Conservation (phyloP, 257 asterid genomes). For the Petrea volubilis region DNA sequence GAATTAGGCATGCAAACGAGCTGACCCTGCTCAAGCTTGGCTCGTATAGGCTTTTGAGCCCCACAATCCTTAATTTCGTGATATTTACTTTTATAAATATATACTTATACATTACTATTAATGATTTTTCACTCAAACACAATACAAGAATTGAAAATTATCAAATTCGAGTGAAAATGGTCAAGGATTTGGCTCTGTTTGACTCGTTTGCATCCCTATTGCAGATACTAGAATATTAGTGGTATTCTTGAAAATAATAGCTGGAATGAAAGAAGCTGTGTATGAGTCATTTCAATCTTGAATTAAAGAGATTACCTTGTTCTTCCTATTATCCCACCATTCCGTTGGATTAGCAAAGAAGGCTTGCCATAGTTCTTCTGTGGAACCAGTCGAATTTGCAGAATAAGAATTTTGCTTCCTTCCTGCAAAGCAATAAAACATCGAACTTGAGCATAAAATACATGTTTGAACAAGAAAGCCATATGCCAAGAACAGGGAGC, state of each 20-base stretch:
- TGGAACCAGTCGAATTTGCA: conserved; percentile 64
- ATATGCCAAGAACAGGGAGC: background rate
- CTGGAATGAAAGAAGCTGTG: background rate
- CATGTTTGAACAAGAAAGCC: conserved; percentile 5
- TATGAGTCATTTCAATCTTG: background rate
- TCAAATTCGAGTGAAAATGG: no score
- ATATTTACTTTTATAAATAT: no score
- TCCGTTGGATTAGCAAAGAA: conserved; percentile 88
- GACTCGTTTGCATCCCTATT: no score
- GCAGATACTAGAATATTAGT: background rate
- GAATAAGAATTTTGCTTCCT: conserved; percentile 46
- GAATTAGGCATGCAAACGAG: no score
- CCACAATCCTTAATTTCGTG: no score
- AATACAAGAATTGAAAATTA: background rate
- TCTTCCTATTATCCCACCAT: conserved; percentile 99
- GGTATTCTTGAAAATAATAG: background rate
- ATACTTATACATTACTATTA: no score
- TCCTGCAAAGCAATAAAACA: conserved; percentile 44
- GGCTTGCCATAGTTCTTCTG: conserved; percentile 95
- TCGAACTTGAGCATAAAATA: conserved; percentile 2
- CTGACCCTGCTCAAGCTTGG: no score
- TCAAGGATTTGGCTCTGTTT: no score
- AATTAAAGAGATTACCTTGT: conserved; percentile 58
- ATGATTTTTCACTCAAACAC: background rate
- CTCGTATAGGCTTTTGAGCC: no score